Conservation (phyloP, 805 yeast species). For the Jamesozyma jinghongensis region DNA sequence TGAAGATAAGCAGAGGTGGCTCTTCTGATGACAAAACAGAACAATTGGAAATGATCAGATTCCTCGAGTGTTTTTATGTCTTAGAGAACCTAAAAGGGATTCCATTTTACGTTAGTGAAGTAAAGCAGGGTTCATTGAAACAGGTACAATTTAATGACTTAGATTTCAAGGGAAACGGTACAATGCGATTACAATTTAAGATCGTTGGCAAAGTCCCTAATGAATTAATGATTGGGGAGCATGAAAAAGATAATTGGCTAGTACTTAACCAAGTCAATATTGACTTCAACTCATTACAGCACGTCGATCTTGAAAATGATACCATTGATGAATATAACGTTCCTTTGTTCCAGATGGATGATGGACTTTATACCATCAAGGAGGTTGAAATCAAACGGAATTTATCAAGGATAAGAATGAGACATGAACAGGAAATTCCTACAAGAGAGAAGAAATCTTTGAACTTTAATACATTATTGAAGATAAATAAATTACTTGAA, state of each 20-base stretch:
- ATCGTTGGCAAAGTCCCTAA: constrained; percentile 17
- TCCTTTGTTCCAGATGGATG: constrained; percentile 20
- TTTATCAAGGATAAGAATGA: background rate
- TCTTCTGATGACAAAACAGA: background rate
- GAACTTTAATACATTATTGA: constrained; percentile 20
- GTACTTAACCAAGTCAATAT: constrained; percentile 8
- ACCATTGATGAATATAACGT: constrained; percentile 9
- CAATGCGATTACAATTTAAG: constrained; percentile 12
- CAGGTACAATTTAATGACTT: constrained; percentile 21
- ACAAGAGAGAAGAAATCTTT: constrained; percentile 14
- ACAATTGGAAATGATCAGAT: background rate
- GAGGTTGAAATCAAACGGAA: constrained; percentile 1
- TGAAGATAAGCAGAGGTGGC: constrained; percentile 1
- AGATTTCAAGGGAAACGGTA: constrained; percentile 11
- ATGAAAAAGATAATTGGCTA: background rate
- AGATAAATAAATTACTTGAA: constrained; percentile 24
- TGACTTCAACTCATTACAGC: constrained; percentile 14
- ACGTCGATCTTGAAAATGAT: constrained; percentile 8
- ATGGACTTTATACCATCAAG: constrained; percentile 17
- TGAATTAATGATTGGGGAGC: background rate
- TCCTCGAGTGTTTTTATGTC: constrained; percentile 17
- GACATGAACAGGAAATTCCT: background rate
- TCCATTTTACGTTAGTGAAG: constrained; percentile 22
- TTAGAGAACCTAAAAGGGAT: constrained; percentile 16
- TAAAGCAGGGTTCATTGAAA: constrained; percentile 13